phyloP scores from a whole-genome alignment of 176 grass and related monocot genomes.

The Thalia dealbata region DNA sequence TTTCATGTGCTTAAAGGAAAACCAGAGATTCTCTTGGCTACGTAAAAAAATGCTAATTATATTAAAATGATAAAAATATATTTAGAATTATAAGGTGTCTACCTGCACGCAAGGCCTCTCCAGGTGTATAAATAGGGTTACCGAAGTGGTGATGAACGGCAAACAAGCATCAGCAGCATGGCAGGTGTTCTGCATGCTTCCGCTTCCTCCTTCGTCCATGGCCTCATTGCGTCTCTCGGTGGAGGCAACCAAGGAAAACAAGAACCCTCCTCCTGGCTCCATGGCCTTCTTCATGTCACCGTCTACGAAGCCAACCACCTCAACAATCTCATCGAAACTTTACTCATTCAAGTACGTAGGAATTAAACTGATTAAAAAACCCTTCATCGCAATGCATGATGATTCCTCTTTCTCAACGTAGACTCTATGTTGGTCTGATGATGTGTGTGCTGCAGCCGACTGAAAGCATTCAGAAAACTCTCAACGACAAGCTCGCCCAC shows the following conservation, averaged over 20 bases:
- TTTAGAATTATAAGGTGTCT: too few species aligned
- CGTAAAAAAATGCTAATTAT: too few species aligned
- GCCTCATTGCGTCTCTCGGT: neutral
- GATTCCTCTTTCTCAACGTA: too few species aligned
- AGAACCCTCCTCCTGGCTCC: neutral
- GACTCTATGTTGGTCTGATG: too few species aligned
- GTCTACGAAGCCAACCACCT: neutral
- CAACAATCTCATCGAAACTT: neutral
- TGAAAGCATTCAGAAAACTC: constrained; percentile 42
- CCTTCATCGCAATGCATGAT: neutral
- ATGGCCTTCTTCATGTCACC: neutral
- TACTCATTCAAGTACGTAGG: neutral
- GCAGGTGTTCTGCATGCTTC: neutral
- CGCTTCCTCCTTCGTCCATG: neutral
- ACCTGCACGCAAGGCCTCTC: too few species aligned
- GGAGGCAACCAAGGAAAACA: neutral
- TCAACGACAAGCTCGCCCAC: constrained; percentile 33
- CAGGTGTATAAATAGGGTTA: too few species aligned
- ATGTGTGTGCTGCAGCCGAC: constrained; percentile 16
- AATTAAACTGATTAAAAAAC: neutral
- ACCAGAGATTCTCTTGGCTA: too few species aligned
- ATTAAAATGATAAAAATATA: too few species aligned
- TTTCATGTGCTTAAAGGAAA: too few species aligned
- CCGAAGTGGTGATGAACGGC: too few species aligned
- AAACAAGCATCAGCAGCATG: too few species aligned